Percentiles rank a stretch among this genome's conserved stretches.
These are phyloP conservation scores for Fraxinus xanthoxyloides DNA, from an alignment of 305 asterid species.

Conservation along the genomic window DNA sequence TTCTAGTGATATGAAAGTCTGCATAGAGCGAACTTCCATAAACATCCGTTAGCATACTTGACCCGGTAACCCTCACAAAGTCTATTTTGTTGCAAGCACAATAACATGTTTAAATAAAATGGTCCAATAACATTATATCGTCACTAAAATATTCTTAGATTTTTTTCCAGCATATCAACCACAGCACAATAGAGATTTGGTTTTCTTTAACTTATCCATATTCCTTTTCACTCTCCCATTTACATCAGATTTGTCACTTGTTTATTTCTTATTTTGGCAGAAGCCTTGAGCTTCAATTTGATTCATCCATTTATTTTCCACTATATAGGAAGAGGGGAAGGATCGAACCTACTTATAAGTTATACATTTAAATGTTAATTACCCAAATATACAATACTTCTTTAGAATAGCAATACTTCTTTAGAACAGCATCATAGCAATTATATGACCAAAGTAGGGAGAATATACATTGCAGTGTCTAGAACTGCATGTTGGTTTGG, in stretches of 20 bases:
- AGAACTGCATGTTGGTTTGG: neutral
- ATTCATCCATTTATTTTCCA: neutral
- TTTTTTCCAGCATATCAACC: neutral
- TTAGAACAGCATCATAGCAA: neutral
- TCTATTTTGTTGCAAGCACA: neutral
- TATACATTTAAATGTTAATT: conserved; percentile 4
- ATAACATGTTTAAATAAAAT: neutral
- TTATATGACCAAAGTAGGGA: neutral
- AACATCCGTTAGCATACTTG: conserved; percentile 16
- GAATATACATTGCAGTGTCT: conserved; percentile 6
- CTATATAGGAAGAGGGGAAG: neutral
- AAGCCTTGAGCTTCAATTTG: neutral
- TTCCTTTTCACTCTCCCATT: neutral
- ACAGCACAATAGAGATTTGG: neutral
- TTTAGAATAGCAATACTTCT: neutral
- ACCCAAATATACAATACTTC: neutral
- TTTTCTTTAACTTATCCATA: neutral
- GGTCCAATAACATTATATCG: neutral
- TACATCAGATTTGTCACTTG: neutral
- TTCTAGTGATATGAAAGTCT: conserved; percentile 2
- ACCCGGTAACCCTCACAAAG: neutral
- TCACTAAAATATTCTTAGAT: neutral
- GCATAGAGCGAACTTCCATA: neutral
- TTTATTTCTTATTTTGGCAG: neutral
- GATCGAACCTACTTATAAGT: neutral